Evolutionary conservation across 768 basidiomycete genomes (phyloP).

Genomic region (Naganishia onofrii): DNA sequence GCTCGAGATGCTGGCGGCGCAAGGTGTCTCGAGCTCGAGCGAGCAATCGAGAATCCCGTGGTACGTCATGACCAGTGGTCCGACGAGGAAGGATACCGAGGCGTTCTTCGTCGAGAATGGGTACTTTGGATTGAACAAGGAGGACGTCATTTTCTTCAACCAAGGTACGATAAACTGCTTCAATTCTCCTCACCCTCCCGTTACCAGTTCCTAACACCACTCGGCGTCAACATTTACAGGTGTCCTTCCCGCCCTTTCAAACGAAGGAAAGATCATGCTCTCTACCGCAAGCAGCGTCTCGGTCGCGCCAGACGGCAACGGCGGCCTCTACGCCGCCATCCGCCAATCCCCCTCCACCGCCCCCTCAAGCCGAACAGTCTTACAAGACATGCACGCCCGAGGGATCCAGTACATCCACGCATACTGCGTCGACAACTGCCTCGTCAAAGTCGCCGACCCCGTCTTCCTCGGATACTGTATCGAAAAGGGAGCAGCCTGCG

Average conservation of each 20-base stretch:
- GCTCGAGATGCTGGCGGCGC: conserved; percentile 72
- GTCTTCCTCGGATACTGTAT: conserved; percentile 95
- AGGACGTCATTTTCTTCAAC: conserved; percentile 89
- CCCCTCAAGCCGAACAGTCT: conserved; percentile 69
- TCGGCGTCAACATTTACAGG: conserved; percentile 58
- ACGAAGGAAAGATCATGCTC: conserved; percentile 89
- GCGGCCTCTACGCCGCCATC: conserved; percentile 91
- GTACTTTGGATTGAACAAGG: conserved; percentile 75
- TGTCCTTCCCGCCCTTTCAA: conserved; percentile 87
- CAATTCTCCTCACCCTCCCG: too few relatives aligned
- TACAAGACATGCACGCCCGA: conserved; percentile 74
- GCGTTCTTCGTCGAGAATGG: conserved; percentile 71
- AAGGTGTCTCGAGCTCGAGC: not conserved
- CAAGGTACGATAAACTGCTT: conserved; percentile 84
- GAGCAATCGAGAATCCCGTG: conserved; percentile 74
- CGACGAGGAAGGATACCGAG: conserved; percentile 83
- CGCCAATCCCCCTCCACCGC: conserved; percentile 68
- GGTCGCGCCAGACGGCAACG: conserved; percentile 97
- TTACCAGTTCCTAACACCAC: too few relatives aligned
- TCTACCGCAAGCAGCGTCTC: conserved; percentile 74
- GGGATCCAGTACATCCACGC: conserved; percentile 84
- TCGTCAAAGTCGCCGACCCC: conserved; percentile 94
- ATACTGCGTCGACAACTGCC: conserved; percentile 98
- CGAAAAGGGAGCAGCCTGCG: conserved; percentile 79
- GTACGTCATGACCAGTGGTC: conserved; percentile 99